Percentiles rank a stretch among this genome's conserved stretches.
phyloP scores from a whole-genome alignment of 23 red algal genomes.

The Gracilaria domingensis region DNA sequence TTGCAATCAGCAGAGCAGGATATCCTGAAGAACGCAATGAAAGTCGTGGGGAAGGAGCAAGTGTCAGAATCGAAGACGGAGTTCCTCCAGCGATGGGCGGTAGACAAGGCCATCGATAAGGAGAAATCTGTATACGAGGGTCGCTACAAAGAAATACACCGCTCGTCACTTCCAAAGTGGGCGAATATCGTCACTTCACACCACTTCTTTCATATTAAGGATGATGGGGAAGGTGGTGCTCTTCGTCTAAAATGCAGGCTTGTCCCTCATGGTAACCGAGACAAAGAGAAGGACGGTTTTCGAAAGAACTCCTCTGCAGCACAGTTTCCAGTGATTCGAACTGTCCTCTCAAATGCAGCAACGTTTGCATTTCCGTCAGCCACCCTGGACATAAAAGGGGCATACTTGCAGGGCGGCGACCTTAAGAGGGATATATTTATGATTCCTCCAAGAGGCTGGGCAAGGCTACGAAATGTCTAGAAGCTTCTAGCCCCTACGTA shows the following conservation, averaged over 20 bases:
- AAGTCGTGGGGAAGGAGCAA: neutral
- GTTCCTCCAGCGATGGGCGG: conserved; percentile 25
- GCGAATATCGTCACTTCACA: conserved; percentile 42
- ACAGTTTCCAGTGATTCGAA: conserved; percentile 36
- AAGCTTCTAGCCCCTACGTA: conserved; percentile 28
- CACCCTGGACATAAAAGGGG: conserved; percentile 8
- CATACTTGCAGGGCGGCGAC: conserved; percentile 8
- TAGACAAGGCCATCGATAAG: conserved; percentile 26
- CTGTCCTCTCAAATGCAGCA: conserved; percentile 21
- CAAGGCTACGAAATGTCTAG: neutral
- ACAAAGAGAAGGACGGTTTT: conserved; percentile 12
- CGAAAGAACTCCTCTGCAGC: conserved; percentile 47
- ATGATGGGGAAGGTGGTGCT: conserved; percentile 26
- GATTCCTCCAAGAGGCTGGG: conserved; percentile 1
- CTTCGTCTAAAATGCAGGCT: conserved; percentile 33
- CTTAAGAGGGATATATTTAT: conserved; percentile 21
- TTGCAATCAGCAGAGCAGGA: conserved; percentile 36
- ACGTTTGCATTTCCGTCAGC: neutral
- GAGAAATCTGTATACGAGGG: conserved; percentile 23
- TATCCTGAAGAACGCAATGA: neutral
- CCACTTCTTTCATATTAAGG: conserved; percentile 57
- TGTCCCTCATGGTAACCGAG: conserved; percentile 41
- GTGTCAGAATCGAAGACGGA: conserved; percentile 13
- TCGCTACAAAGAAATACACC: neutral
- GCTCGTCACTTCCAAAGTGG: neutral